These are phyloP conservation scores for Usnea hakonensis DNA, from an alignment of 495 filamentous ascomycete species.

Conservation along the genomic window DNA sequence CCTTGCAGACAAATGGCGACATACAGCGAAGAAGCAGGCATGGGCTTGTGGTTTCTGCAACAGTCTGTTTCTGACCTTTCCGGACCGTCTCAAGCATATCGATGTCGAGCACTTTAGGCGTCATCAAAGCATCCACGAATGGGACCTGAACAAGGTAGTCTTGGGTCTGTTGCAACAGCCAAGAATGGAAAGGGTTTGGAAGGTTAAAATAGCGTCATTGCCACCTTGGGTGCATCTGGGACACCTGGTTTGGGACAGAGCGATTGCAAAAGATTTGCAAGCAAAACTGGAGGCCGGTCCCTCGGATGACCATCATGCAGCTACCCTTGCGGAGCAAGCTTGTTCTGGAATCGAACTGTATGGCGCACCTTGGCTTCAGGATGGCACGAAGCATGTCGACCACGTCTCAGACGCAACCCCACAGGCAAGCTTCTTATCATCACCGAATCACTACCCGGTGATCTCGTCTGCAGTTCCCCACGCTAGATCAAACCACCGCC, in stretches of 20 bases:
- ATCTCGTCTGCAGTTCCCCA: background rate
- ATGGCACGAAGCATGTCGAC: background rate
- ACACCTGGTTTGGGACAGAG: background rate
- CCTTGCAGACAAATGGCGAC: conserved; percentile 1
- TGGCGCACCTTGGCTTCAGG: background rate
- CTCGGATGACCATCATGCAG: background rate
- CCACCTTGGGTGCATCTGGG: background rate
- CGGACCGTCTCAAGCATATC: conserved; percentile 2
- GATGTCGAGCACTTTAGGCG: background rate
- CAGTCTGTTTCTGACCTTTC: background rate
- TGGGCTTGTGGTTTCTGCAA: conserved; percentile 10
- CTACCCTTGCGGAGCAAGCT: background rate
- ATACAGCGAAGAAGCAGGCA: background rate
- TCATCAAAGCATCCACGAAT: background rate
- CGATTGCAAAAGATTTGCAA: background rate
- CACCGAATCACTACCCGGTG: background rate
- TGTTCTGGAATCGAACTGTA: background rate
- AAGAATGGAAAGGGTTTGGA: background rate
- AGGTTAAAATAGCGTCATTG: background rate
- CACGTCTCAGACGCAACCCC: background rate
- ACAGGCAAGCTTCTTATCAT: background rate
- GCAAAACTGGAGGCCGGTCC: background rate
- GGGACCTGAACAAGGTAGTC: conserved; percentile 6
- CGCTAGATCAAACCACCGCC: background rate
- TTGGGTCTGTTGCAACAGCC: background rate